Evolutionary conservation across 495 filamentous ascomycete genomes (phyloP), one percentile per base, ranked within the genome.

Genomic region (Aspergillus nanangensis): DNA sequence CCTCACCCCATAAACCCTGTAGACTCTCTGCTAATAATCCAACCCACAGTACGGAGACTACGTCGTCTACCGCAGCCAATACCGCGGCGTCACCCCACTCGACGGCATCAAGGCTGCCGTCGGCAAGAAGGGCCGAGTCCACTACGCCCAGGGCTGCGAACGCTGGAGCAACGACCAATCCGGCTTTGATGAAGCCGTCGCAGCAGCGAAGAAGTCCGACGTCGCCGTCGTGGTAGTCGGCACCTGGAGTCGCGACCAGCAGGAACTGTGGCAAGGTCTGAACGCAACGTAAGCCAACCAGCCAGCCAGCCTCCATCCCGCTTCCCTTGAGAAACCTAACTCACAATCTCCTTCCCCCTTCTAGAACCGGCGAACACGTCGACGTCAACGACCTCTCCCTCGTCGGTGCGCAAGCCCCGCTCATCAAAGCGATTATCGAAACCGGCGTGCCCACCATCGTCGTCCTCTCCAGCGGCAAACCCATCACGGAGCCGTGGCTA

Each of bases 181-280:
- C 11, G 77, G 77, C 3, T 83, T 87, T 53, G 57, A 69, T 0
- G 82, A 79, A 53, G 83, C 84, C 17, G 56, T 87, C 23, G 65
- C 74, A 2, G 77, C 80, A 3, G 83, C 83, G 2, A 69, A 81
- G 50, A 76, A 70, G 22, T 82, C 83, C 3, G 83, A 87, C 49
- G 77, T 87, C 8, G 83, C 85, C 1, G 72, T 88, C 7, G 82
- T 89, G 0, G 70, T 87, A 2, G 83, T 87, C 0, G 84, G 84
- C 33, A 89, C 84, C 22, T 87, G 82, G 84, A 80, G 76, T n/a
- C 74, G 83, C 25, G 84, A 87, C 48, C 83, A 87, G 55, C 57
- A 65, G 21, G 74, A 87, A 52, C 71, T 87, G 3, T 87, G 83
- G 84, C 52, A 66, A 39, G 80, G 82, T 3, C 53, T 86, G 8